phyloP scores from a whole-genome alignment of 208 protist species.

The Acanthamoeba triangularis region DNA sequence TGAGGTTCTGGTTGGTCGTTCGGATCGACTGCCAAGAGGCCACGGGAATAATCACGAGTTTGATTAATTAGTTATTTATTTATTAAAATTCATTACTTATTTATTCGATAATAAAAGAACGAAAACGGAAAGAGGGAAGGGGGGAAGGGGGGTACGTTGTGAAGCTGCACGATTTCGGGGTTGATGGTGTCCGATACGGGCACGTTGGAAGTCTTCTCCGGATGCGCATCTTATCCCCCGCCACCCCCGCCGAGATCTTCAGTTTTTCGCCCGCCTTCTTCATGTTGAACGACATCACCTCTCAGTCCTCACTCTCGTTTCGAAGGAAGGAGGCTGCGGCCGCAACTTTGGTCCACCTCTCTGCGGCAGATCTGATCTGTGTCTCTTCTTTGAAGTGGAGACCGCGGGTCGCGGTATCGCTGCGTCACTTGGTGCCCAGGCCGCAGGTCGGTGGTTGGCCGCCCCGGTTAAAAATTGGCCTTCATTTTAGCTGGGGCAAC shows the following conservation, averaged over 20 bases:
- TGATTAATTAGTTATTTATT: not conserved
- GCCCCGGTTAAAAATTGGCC: not conserved
- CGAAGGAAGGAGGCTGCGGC: too few relatives aligned
- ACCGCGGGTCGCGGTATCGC: too few relatives aligned
- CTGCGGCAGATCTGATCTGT: not conserved
- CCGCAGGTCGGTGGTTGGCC: too few relatives aligned
- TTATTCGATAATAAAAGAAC: not conserved
- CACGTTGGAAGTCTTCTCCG: constrained; percentile 54
- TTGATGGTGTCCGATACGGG: constrained; percentile 8
- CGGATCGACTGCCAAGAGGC: not conserved
- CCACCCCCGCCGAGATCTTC: constrained; percentile 39
- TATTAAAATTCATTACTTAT: not conserved
- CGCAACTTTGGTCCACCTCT: not conserved
- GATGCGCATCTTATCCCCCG: constrained; percentile 69
- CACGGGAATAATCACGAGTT: not conserved
- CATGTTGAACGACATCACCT: constrained; percentile 31
- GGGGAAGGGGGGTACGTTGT: constrained; percentile 3
- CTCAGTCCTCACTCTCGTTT: not conserved
- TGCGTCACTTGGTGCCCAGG: not conserved
- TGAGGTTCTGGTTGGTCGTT: constrained; percentile 69
- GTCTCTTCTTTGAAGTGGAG: not conserved
- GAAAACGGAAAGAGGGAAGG: not conserved
- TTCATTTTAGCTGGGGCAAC: not conserved
- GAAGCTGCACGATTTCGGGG: constrained; percentile 36
- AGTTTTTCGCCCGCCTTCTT: constrained; percentile 39